These are phyloP conservation scores for Mycena filopes DNA, from an alignment of 768 basidiomycete species.

Conservation along the genomic window DNA sequence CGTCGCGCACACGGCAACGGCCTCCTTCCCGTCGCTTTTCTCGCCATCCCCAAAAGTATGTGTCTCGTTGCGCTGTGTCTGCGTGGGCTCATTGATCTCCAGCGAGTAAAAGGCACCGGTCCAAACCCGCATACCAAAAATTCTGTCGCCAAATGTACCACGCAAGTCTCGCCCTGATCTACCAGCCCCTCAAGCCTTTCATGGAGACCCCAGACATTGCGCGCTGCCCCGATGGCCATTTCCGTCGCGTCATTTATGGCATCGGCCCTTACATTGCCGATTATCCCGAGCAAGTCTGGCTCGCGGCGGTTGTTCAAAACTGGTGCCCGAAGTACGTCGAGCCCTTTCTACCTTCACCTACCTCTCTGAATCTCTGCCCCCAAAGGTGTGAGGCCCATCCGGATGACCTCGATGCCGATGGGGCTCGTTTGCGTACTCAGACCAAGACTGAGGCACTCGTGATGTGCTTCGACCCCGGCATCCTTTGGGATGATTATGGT, in stretches of 20 bases:
- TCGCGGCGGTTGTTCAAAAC: constrained; percentile 21
- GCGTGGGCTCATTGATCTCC: no score
- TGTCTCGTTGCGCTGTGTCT: no score
- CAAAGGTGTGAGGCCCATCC: constrained; percentile 15
- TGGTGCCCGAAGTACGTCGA: constrained; percentile 5
- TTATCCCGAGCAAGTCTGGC: constrained; percentile 42
- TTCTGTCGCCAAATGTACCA: no score
- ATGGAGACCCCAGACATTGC: constrained; percentile 31
- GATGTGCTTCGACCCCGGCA: no score
- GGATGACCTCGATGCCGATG: constrained; percentile 15
- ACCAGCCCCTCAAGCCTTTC: no score
- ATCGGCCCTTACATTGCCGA: constrained; percentile 41
- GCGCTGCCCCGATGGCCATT: constrained; percentile 39
- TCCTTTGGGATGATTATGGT: no score
- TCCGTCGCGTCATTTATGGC: constrained; percentile 29
- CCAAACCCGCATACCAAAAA: no score
- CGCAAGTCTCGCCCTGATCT: no score
- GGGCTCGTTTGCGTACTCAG: no score
- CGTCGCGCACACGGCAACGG: background rate
- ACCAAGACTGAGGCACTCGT: no score
- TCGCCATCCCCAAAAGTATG: background rate
- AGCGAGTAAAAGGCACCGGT: no score
- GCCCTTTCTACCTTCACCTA: background rate
- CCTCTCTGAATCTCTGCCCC: background rate
- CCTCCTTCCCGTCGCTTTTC: background rate